phyloP scores from a whole-genome alignment of 768 basidiomycete genomes.

The Boletus barrowsii region DNA sequence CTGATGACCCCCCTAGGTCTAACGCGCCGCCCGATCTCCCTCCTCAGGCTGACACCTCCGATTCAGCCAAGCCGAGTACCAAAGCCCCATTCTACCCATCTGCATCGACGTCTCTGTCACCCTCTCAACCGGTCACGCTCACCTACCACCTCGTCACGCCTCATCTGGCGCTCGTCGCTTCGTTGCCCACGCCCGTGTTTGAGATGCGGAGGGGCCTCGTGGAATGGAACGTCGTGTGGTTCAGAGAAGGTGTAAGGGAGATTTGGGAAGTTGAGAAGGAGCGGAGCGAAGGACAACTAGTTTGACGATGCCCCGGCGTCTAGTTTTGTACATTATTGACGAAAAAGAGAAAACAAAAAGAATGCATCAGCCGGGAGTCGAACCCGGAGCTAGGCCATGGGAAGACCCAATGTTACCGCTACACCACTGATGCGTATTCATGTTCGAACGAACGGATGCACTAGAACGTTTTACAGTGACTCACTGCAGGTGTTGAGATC shows the following conservation, averaged over 20 bases:
- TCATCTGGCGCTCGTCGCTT: slow-evolving; percentile 65
- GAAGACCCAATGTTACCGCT: slow-evolving; percentile 88
- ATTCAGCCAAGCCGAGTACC: slow-evolving; percentile 15
- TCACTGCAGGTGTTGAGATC: too few species aligned
- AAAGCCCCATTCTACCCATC: slow-evolving; percentile 65
- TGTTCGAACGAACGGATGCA: too few species aligned
- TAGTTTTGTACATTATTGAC: too few species aligned
- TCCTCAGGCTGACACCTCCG: slow-evolving; percentile 1
- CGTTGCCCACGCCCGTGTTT: slow-evolving; percentile 70
- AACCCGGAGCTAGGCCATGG: slow-evolving; percentile 67
- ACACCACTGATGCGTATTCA: slow-evolving; percentile 49
- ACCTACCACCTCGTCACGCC: slow-evolving; percentile 81
- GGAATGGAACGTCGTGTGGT: slow-evolving; percentile 86
- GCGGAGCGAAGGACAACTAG: slow-evolving; percentile 24
- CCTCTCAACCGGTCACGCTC: slow-evolving; percentile 63
- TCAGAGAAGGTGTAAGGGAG: slow-evolving; percentile 79
- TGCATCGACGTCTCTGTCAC: slow-evolving; percentile 60
- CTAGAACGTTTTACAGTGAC: too few species aligned
- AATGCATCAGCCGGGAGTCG: slow-evolving; percentile 55
- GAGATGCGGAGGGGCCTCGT: slow-evolving; percentile 71
- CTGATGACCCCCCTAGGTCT: slow-evolving; percentile 16
- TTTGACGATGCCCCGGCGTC: slow-evolving; percentile 1
- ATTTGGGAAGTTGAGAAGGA: slow-evolving; percentile 77
- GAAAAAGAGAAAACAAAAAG: not conserved
- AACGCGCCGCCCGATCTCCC: slow-evolving; percentile 7